A percentile compares a stretch with the other conserved stretches of the same genome.
Evolutionary conservation across 2,329 filamentous ascomycete genomes (phyloP).

Genomic region (Exophiala xenobiotica): DNA sequence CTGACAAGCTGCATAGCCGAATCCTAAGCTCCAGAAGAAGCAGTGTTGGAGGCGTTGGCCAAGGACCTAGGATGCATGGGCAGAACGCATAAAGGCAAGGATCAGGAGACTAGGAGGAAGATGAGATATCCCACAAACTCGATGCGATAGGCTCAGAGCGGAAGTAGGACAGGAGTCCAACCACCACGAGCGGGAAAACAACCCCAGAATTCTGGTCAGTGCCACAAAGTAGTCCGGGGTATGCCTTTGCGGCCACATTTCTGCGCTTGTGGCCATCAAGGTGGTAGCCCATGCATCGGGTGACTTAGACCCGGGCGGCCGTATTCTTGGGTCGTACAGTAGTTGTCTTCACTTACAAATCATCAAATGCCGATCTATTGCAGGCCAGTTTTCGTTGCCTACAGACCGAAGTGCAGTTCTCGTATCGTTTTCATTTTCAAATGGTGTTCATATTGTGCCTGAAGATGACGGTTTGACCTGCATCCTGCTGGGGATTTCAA

Average conservation of each 20-base stretch:
- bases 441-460: no score
- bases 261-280: background rate
- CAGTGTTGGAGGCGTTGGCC: background rate
- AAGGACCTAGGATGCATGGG: constrained; percentile 1
- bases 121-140: background rate
- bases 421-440: no score
- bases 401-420: no score
- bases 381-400: no score
- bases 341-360: no score
- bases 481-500: no score
- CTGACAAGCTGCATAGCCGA: background rate
- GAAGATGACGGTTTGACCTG: no score
- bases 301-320: background rate
- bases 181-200: no score
- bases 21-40: background rate
- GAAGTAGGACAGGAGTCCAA: no score
- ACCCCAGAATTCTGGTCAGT: background rate
- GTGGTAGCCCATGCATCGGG: background rate
- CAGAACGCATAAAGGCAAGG: background rate
- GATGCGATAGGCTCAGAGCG: background rate
- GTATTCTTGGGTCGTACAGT: background rate
- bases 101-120: background rate
- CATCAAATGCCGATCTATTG: no score
- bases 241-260: background rate
- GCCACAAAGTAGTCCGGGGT: background rate